Base-by-base conservation (phyloP, 352 stramenopile species). In the Globisporangium lucens region DNA sequence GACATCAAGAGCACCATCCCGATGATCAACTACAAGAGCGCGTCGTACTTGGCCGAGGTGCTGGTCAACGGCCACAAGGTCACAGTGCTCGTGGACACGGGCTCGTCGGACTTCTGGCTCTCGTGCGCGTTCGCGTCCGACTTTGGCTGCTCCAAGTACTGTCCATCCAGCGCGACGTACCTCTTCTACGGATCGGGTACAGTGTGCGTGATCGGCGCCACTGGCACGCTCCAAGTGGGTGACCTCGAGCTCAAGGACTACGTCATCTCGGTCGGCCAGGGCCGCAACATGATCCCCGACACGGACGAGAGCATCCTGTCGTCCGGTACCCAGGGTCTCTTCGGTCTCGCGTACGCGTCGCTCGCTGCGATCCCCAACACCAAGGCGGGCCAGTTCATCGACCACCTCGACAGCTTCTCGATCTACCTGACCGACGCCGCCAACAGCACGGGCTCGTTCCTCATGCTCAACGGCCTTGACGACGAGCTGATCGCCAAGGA, bases 101-200 rank as follows among this genome's bases (percentile, higher is more conserved):
- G 85, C 59, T 94, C 85, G 47, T 89, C 85, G 9, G 83, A 94
- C 67, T 68, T 91, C 6, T 94, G 85, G 82, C 70, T 94, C 66
- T 62, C 52, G 53, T 68, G 53, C 13, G 62, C 62, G 35, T 67
- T 58, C 66, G 59, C 56, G 24, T 47, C 51, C n/a, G 46, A 61
- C 43, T 56, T 52, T 15, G 43, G 49, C 6, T 93, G 85, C 57
- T n/a, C 63, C 30, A 73, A 53, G 27, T 66, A 72, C 17, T 93
- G 83, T 46, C 82, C 85, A 0, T 70, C 47, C 2, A 62, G 59
- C 9, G 65, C 75, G 0, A 79, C 58, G 1, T 76, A 71, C 53
- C 89, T 93, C 70, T 69, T 70, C 9, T 93, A 93, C 69, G 83
- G 82, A n/a, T 89, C 79, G 0, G 85, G 82, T 10, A 63, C 76